Conservation (phyloP, 768 basidiomycete species). For the Psilocybe tampanensis region DNA sequence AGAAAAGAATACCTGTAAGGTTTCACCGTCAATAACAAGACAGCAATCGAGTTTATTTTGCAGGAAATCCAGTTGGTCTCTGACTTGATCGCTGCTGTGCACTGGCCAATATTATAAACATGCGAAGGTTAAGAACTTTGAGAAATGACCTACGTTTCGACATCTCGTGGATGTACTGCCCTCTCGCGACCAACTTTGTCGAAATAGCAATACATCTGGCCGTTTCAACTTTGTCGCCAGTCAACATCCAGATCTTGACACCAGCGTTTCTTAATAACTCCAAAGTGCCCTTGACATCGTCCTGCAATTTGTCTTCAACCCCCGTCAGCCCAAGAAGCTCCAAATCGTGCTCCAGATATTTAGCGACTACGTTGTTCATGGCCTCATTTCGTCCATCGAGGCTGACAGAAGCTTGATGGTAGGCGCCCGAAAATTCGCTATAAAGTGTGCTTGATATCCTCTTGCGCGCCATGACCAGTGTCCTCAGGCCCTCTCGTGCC, state of each 20-base stretch:
- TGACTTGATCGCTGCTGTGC: conserved; percentile 78
- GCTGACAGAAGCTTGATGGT: conserved; percentile 79
- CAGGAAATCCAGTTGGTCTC: conserved; percentile 90
- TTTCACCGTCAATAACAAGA: conserved; percentile 97
- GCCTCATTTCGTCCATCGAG: conserved; percentile 83
- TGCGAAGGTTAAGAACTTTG: conserved; percentile 3
- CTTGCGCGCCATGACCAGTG: conserved; percentile 90
- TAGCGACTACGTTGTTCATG: conserved; percentile 71
- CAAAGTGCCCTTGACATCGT: conserved; percentile 92
- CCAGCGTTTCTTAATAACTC: conserved; percentile 94
- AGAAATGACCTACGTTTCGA: conserved; percentile 68
- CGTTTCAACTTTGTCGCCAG: conserved; percentile 99
- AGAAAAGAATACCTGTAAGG: conserved; percentile 69
- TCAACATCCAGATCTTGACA: conserved; percentile 99
- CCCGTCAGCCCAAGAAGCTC: conserved; percentile 94
- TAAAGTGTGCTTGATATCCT: conserved; percentile 71
- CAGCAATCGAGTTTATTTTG: conserved; percentile 96
- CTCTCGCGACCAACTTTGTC: conserved; percentile 92
- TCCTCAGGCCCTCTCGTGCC: conserved; percentile 94
- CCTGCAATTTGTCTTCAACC: conserved; percentile 99
- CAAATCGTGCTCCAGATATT: conserved; percentile 84
- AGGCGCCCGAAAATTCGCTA: conserved; percentile 66
- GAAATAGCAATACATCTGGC: conserved; percentile 98
- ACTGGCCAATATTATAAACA: conserved; percentile 50
- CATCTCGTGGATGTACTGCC: conserved; percentile 97